phyloP scores from a whole-genome alignment of 225 moss, liverwort and hornwort species.

The Polytrichum commune region DNA sequence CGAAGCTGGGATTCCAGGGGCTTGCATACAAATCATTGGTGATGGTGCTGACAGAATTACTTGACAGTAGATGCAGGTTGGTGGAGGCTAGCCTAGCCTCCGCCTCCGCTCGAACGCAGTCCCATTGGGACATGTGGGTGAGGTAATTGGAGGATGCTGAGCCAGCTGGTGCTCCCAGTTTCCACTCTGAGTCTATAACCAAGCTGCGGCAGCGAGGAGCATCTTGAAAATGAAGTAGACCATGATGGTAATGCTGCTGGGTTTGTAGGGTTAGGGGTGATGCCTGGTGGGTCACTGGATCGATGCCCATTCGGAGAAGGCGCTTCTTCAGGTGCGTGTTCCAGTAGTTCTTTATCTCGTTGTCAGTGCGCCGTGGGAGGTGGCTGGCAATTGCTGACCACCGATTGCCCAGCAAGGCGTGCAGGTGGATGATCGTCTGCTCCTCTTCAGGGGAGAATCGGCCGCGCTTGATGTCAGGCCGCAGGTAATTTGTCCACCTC shows the following conservation, averaged over 20 bases:
- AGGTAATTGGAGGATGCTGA: slow-evolving; percentile 33
- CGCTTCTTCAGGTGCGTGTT: slow-evolving; percentile 91
- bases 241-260: no score
- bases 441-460: slow-evolving; percentile 46
- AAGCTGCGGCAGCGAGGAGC: slow-evolving; percentile 29
- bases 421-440: slow-evolving; percentile 51
- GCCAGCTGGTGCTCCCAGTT: no score
- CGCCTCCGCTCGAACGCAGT: slow-evolving; percentile 75
- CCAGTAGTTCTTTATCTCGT: slow-evolving; percentile 98
- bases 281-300: slow-evolving; percentile 72
- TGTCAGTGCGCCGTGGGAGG: slow-evolving; percentile 84
- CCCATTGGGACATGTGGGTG: slow-evolving; percentile 79
- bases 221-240: slow-evolving; percentile 13
- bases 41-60: no score
- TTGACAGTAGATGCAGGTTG: background rate
- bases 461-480: slow-evolving; percentile 55
- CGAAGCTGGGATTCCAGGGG: slow-evolving; percentile 21
- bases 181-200: background rate
- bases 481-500: slow-evolving; percentile 52
- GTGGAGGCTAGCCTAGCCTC: slow-evolving; percentile 49
- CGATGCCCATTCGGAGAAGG: slow-evolving; percentile 72
- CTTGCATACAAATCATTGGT: no score
- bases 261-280: slow-evolving; percentile 14
- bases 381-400: slow-evolving; percentile 96
- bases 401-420: slow-evolving; percentile 54